Evolutionary conservation across 108 stramenopile genomes (phyloP), one percentile per base, ranked within the genome.

Genomic region (Tribonema minus): DNA sequence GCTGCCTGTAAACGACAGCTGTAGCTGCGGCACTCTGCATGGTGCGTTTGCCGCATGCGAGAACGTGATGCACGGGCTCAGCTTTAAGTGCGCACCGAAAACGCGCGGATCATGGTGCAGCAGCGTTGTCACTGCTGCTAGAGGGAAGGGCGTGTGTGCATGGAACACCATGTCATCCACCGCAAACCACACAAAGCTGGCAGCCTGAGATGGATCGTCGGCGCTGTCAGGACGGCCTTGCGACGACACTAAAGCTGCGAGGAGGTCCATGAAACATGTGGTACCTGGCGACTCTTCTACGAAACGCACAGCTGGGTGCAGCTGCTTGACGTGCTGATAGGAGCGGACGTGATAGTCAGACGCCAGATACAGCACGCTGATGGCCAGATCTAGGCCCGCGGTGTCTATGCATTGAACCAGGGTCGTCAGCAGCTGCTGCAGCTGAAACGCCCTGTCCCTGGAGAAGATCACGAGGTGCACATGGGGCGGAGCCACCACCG

Each of bases 161-260:
- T 78, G 65, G 77, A 78, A 78, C 41, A 78, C 39, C 77, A 78
- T 78, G 77, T 78, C 77, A 62, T 78, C 77, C 68, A 78, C 77
- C 26, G 77, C 68, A 40, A 79, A 79, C 33, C 64, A 40, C n/a
- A 79, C 68, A 40, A 79, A 79, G 2, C 32, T n/a, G n/a, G n/a
- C n/a, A n/a, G n/a, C n/a, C n/a, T n/a, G n/a, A n/a, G n/a, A n/a
- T n/a, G n/a, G n/a, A n/a, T n/a, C n/a, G n/a, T n/a, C n/a, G n/a
- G n/a, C n/a, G n/a, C n/a, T n/a, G n/a, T n/a, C n/a, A n/a, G n/a
- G n/a, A n/a, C n/a, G n/a, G n/a, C n/a, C n/a, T n/a, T n/a, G n/a
- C n/a, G n/a, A n/a, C n/a, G n/a, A n/a, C n/a, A n/a, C n/a, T n/a
- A n/a, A n/a, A n/a, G n/a, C n/a, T n/a, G n/a, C n/a, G n/a, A n/a